Evolutionary conservation across 352 stramenopile genomes (phyloP), one percentile per base, ranked within the genome.

Genomic region (Pythium guiyangense): DNA sequence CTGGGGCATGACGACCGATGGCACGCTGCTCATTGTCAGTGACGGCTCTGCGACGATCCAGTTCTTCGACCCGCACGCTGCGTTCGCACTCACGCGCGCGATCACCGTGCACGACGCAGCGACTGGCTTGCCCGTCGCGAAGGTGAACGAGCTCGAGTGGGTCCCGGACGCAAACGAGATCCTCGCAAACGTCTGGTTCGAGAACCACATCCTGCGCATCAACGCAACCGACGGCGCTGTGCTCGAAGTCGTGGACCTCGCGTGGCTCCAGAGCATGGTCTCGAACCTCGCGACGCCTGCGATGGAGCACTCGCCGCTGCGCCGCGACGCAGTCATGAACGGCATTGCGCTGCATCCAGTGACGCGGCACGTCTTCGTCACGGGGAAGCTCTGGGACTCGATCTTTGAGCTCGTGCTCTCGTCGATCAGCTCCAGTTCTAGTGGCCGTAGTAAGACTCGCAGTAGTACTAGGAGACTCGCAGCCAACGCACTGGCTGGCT

Each of bases 121-220:
- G 25, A 40, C 80, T 61, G 78, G 77, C 52, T 54, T 66, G 35
- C 35, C 52, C 1, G 63, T 96, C 46, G 60, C 31, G 18, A 75
- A 85, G 34, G 55, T 96, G 51, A 96, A 96, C 66, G 88, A 96
- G 52, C 75, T 96, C 45, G 88, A 96, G 72, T 95, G 74, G 46
- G 79, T 94, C 2, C 64, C 91, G 26, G 84, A 74, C 5, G 76
- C 90, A 51, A 67, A 96, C 31, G 81, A 93, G 55, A 70, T 96
- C 22, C 71, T 95, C 11, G 88, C 88, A 17, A 96, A 96, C 55
- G 79, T 96, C 20, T 96, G 88, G 88, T 88, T 89, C 57, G 62
- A 81, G 47, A 73, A 89, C 58, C 35, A 81, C 49, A 72, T 96
- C 25, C 51, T 96, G 44, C 77, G 81, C 14, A 96, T 96, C 48